Evolutionary conservation across 495 filamentous ascomycete genomes (phyloP), one percentile per base, ranked within the genome.

Genomic region (Penicillium flavigenum): DNA sequence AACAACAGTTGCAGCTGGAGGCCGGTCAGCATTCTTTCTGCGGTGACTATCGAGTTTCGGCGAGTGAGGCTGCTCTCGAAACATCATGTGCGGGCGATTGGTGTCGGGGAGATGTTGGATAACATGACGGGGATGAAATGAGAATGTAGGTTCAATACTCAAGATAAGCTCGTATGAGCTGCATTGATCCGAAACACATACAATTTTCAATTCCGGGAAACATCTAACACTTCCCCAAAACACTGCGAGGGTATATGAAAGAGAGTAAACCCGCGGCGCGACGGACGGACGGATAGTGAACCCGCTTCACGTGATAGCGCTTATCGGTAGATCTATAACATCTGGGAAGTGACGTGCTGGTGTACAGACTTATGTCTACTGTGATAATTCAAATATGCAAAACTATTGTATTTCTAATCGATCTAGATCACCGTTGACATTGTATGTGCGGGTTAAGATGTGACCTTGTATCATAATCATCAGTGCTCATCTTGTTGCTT

Each of bases 261-360:
- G 57, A 59, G 57, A 39, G 59, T 54, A 52, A 58, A 41, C 48
- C 43, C 46, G 41, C 31, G 43, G 47, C 48, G 53, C 49, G 45
- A 59, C 45, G 46, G 54, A 20, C 36, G 47, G 24, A 42, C 46
- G 54, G 54, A 54, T 54, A 36, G 39, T 14, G 20, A 31, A 29
- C n/a, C 39, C 17, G 39, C 14, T 27, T 52, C 63, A 66, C 60
- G 63, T 66, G 63, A 62, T 62, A 32, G 42, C 38, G 36, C 60
- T 54, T 52, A 56, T 61, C 61, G 44, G 60, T 65, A 34, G 46
- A 55, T 46, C 56, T 52, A 49, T 31, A 22, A 26, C n/a, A 8
- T 2, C n/a, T 46, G n/a, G 16, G 38, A 27, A 45, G 10, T 24
- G 29, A 16, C 39, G 45, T 31, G 16, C 4, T 17, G 14, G 19